These are phyloP conservation scores for Psilocybe azurescens DNA, from an alignment of 768 basidiomycete genomes.

Conservation along the genomic window DNA sequence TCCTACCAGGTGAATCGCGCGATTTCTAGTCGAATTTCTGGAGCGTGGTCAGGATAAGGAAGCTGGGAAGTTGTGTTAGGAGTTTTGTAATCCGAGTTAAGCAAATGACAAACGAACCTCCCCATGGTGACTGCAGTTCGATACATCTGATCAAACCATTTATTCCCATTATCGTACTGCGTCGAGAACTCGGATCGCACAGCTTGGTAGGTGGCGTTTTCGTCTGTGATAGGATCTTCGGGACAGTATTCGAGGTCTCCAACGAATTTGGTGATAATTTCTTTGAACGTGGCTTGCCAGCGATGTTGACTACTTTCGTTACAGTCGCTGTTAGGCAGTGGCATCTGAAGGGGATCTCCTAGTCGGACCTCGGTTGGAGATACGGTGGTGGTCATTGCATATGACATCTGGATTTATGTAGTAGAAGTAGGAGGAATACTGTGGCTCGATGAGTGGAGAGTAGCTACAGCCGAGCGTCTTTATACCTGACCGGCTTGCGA, in stretches of 20 bases:
- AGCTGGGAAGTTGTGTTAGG: not conserved
- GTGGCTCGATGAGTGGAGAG: too few species aligned
- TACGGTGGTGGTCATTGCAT: too few species aligned
- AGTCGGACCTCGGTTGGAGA: too few species aligned
- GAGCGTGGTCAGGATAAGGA: not conserved
- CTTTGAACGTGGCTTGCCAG: not conserved
- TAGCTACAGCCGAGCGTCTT: too few species aligned
- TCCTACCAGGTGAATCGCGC: not conserved
- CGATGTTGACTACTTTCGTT: not conserved
- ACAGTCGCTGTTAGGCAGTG: not conserved
- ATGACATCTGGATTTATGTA: too few species aligned
- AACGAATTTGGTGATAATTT: not conserved
- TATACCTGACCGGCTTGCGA: too few species aligned
- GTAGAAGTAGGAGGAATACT: too few species aligned
- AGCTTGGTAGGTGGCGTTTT: not conserved
- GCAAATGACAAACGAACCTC: not conserved
- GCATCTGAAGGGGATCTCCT: not conserved
- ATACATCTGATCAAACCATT: not conserved
- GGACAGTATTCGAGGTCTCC: not conserved
- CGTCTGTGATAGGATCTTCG: not conserved
- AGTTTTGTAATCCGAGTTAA: not conserved
- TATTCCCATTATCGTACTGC: not conserved
- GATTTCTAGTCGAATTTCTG: not conserved
- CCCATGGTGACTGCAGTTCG: not conserved
- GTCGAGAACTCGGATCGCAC: not conserved